These are phyloP conservation scores for Penicillium sp. DNA, from an alignment of 2,329 filamentous ascomycete genomes.

Conservation along the genomic window DNA sequence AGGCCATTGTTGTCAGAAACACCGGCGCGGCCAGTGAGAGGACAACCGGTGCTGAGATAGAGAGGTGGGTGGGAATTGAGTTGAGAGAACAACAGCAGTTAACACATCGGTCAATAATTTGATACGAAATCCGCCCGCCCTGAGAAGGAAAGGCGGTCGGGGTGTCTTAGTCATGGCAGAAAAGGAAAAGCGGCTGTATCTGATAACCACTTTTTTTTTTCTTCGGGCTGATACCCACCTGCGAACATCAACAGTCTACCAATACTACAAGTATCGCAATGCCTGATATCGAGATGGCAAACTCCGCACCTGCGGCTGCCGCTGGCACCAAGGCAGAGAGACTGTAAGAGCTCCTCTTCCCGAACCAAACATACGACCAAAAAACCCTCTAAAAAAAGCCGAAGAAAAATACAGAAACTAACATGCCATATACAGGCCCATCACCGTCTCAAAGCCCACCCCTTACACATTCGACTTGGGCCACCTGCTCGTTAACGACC, in stretches of 20 bases:
- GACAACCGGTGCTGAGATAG: constrained; percentile 25
- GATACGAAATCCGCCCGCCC: constrained; percentile 22
- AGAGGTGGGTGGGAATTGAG: constrained; percentile 18
- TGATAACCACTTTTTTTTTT: constrained; percentile 35
- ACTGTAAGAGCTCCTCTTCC: constrained; percentile 34
- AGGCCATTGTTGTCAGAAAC: constrained; percentile 50
- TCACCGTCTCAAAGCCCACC: constrained; percentile 74
- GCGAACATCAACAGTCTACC: constrained; percentile 6
- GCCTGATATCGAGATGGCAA: constrained; percentile 29
- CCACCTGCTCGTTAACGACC: constrained; percentile 79
- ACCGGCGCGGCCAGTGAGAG: constrained; percentile 35
- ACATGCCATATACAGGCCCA: constrained; percentile 41
- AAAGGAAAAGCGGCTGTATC: constrained; percentile 29
- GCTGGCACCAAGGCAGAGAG: constrained; percentile 36
- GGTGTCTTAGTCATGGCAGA: constrained; percentile 22
- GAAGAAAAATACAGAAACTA: constrained; percentile 16
- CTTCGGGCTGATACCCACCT: constrained; percentile 12
- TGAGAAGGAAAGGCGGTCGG: constrained; percentile 23
- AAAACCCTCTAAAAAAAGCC: neutral
- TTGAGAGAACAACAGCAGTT: constrained; percentile 9
- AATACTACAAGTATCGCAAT: constrained; percentile 19
- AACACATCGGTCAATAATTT: constrained; percentile 22
- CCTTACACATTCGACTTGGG: constrained; percentile 92
- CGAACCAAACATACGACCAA: neutral
- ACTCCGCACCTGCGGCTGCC: constrained; percentile 17